A percentile compares a stretch with the other conserved stretches of the same genome.
phyloP scores from a whole-genome alignment of 495 filamentous ascomycete genomes.

The Penicillium antarcticum region DNA sequence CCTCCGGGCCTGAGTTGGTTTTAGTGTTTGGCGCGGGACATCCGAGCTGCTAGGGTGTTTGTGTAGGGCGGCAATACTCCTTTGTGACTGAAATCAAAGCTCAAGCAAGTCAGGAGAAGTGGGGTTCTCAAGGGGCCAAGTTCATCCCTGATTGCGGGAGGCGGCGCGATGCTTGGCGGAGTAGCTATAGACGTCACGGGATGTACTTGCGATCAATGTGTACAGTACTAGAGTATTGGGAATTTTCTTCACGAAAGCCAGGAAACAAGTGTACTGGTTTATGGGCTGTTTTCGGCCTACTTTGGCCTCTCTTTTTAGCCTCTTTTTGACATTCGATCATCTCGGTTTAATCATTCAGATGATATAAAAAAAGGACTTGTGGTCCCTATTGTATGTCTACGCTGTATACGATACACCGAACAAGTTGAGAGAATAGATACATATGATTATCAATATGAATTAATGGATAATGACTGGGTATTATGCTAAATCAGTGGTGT shows the following conservation, averaged over 20 bases:
- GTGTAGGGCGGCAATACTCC: neutral
- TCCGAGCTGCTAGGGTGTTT: neutral
- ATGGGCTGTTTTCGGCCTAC: too few species aligned
- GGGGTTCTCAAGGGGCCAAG: constrained; percentile 2
- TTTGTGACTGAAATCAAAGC: neutral
- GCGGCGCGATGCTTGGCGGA: neutral
- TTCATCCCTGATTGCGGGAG: constrained; percentile 3
- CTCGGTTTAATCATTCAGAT: too few species aligned
- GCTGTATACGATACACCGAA: too few species aligned
- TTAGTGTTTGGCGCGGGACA: too few species aligned
- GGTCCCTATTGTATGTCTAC: too few species aligned
- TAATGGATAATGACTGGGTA: constrained; percentile 23
- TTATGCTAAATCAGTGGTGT: constrained; percentile 24
- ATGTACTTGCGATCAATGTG: neutral
- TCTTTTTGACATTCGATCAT: too few species aligned
- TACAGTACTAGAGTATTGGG: too few species aligned
- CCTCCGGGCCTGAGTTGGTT: too few species aligned
- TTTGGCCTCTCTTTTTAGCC: too few species aligned
- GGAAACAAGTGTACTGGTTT: too few species aligned
- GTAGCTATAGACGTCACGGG: neutral
- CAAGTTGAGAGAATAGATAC: neutral
- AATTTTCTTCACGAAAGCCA: too few species aligned
- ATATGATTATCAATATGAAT: constrained; percentile 1
- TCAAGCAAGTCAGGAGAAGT: constrained; percentile 7
- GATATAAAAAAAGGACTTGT: too few species aligned